These are phyloP conservation scores for Podospora anserina DNA, from an alignment of 495 filamentous ascomycete genomes.

Conservation along the genomic window DNA sequence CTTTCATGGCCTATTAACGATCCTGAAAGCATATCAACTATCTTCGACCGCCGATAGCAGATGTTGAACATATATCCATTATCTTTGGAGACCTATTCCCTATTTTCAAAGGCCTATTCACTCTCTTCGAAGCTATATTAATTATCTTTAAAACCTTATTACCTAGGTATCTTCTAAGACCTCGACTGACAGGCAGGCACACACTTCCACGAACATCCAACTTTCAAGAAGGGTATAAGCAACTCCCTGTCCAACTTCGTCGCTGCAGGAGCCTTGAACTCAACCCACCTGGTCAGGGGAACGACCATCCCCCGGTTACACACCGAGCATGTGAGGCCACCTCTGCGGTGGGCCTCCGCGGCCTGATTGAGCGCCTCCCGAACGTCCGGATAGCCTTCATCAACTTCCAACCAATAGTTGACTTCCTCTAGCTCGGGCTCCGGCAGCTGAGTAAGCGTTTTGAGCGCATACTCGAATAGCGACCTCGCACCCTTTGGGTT, in stretches of 20 bases:
- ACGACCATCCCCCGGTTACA: constrained; percentile 26
- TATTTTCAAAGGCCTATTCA: no score
- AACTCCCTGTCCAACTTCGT: neutral
- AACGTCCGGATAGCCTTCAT: constrained; percentile 8
- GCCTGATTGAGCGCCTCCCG: constrained; percentile 18
- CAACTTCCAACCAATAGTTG: neutral
- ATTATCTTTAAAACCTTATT: no score
- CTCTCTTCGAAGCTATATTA: no score
- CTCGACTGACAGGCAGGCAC: constrained; percentile 29
- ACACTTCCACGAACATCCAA: constrained; percentile 67
- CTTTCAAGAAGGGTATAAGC: constrained; percentile 57
- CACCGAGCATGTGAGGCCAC: constrained; percentile 27
- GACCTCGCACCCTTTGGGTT: constrained; percentile 22
- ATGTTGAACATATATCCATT: no score
- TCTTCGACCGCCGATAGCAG: no score
- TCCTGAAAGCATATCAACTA: no score
- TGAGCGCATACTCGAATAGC: constrained; percentile 28
- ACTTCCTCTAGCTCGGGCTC: constrained; percentile 11
- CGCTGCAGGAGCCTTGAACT: constrained; percentile 12
- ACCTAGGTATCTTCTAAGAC: no score
- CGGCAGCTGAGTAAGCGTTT: constrained; percentile 10
- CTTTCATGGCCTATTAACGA: no score
- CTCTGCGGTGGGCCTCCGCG: constrained; percentile 9
- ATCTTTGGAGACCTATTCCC: no score
- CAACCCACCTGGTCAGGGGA: constrained; percentile 32